Evolutionary conservation across 192 early-diverging fungal genomes (phyloP).

Genomic region (Gamsiella multidivaricata): DNA sequence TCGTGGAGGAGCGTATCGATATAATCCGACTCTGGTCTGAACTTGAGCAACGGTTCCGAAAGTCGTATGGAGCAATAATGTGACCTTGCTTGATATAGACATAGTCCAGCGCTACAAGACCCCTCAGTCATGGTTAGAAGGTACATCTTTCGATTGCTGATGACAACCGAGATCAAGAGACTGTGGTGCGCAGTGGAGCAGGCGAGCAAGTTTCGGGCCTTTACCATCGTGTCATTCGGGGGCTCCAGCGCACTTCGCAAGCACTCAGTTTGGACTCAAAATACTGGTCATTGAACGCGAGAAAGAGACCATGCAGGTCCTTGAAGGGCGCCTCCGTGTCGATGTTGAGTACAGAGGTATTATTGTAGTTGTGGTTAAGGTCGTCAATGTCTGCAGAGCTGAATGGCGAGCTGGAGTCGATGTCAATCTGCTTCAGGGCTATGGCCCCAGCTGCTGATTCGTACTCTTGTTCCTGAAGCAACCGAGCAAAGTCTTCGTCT

Average conservation of each 20-base stretch:
- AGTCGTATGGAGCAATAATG: constrained; percentile 66
- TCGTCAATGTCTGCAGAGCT: not conserved
- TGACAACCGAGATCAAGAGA: no score
- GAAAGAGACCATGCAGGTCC: constrained; percentile 66
- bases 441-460: not conserved
- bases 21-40: constrained; percentile 66
- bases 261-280: constrained; percentile 61
- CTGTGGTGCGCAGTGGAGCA: no score
- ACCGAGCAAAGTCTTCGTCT: constrained; percentile 33
- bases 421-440: not conserved
- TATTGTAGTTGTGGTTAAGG: not conserved
- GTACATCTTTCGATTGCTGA: not conserved
- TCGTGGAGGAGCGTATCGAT: constrained; percentile 76
- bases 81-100: constrained; percentile 54
- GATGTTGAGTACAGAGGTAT: not conserved
- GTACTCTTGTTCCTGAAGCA: constrained; percentile 41
- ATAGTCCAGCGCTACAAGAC: constrained; percentile 65
- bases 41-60: constrained; percentile 74
- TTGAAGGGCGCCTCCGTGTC: constrained; percentile 33
- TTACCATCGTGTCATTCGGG: constrained; percentile 64
- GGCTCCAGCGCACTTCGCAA: constrained; percentile 70
- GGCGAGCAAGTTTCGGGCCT: no score
- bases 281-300: constrained; percentile 65
- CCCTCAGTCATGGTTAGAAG: not conserved
- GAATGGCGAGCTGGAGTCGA: not conserved